These are phyloP conservation scores for Chaetomium sp. DNA, from an alignment of 2,329 filamentous ascomycete species.

Conservation along the genomic window DNA sequence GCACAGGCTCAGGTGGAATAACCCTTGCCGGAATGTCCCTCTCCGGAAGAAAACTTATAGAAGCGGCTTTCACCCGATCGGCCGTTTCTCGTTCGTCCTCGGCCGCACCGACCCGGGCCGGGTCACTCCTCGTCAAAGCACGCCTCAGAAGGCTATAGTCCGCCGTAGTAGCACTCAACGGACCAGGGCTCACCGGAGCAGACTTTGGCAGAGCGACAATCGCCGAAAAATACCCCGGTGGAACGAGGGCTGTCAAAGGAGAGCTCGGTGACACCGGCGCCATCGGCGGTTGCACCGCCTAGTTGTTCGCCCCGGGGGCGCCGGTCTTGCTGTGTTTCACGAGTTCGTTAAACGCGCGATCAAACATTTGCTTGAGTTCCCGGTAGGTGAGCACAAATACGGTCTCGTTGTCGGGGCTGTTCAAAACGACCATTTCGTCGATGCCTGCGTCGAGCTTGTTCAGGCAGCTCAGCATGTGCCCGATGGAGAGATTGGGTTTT, in stretches of 20 bases:
- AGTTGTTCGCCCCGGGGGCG: slow-evolving; percentile 31
- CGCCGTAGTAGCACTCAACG: not conserved
- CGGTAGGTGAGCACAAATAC: slow-evolving; percentile 87
- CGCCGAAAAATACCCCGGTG: not conserved
- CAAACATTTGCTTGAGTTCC: slow-evolving; percentile 73
- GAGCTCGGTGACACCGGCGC: not conserved
- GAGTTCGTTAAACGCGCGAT: slow-evolving; percentile 60
- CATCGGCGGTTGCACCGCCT: slow-evolving; percentile 11
- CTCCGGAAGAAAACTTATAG: not conserved
- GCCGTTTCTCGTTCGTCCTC: not conserved
- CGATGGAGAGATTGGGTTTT: slow-evolving; percentile 80
- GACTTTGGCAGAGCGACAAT: not conserved
- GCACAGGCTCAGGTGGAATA: not conserved
- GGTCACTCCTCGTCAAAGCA: not conserved
- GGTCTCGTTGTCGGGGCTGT: slow-evolving; percentile 88
- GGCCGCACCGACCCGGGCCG: not conserved
- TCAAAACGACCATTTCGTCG: slow-evolving; percentile 82
- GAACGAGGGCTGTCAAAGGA: not conserved
- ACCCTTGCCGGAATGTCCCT: not conserved
- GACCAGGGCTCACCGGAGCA: not conserved
- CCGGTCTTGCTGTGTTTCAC: slow-evolving; percentile 46
- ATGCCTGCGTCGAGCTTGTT: slow-evolving; percentile 91
- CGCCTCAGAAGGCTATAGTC: not conserved
- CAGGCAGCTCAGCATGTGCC: slow-evolving; percentile 81
- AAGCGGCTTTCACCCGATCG: not conserved